Base-by-base conservation (phyloP, 495 filamentous ascomycete genomes). In the Penicillium canescens region DNA sequence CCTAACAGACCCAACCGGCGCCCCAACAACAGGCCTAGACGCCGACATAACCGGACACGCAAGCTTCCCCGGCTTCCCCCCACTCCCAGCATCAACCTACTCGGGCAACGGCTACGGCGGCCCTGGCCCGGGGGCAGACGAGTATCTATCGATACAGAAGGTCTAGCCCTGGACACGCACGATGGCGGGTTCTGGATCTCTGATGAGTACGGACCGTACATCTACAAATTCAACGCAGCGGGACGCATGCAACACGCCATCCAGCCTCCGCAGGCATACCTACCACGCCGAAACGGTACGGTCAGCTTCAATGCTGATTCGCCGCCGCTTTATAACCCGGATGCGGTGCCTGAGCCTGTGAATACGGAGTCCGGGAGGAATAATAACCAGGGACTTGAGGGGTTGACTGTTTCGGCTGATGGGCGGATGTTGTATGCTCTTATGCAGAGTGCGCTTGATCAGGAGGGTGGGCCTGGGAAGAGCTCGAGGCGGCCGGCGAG, bases 351-450 rank as follows among this genome's bases (percentile, higher is more conserved):
- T 57, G 50, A 56, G 8, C 85, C 85, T 1, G 70, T 67, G 5
- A 75, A 90, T 55, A 83, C 87, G 1, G 70, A 76, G 6, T 79
- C 79, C 5, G 89, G 90, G 6, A 79, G 89, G 26, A 72, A 79
- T 53, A 90, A 92, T 64, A 92, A 92, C 68, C 86, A 91, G 58
- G 87, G 88, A 18, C 83, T 92, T 54, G 89, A 94, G 65, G 89
- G 85, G 1, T 69, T 94, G 42, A 87, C 86, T 1, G 68, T 82
- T 13, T 82, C 78, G 10, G 65, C 78, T 0, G 85, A 89, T 53
- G 86, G 88, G 28, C 83, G 82, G 42, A 79, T 72, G 2, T 73
- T 92, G 10, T 92, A 82, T 62, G 77, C 82, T 2, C 74, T 94
- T 57, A 69, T 91, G 35, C 89, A 92, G 65, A 83, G 82, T 1